Evolutionary conservation across 2,329 filamentous ascomycete species (phyloP), one percentile per base, ranked within the genome.

Genomic region (Cladosporium oxysporum): DNA sequence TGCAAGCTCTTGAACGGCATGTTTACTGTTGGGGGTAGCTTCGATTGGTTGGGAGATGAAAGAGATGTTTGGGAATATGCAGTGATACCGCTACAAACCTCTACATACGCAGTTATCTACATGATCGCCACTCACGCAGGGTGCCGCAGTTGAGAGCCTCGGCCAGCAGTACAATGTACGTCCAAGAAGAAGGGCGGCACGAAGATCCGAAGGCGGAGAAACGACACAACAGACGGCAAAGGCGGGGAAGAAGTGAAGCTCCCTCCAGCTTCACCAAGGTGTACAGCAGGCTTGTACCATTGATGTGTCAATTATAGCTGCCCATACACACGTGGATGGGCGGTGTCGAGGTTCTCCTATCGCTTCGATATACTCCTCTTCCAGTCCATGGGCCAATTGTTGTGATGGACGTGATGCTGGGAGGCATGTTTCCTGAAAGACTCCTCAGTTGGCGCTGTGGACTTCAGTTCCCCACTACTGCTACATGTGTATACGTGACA

Each of bases 1-100:
- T 72, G 70, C 29, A 70, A 64, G 66, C 68, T 70, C 58, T 70
- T 68, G 66, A 71, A 73, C 33, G 70, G 70, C 71, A 72, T 73
- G 3, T 10, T 62, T 18, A 37, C 31, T 47, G 57, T 47, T 28
- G 7, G 1, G 0, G 3, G 7, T 26, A 28, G n/a, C n/a, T 47
- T 55, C 10, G 12, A n/a, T 29, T 12, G 28, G 16, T 33, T 10
- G 6, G 8, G 2, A 2, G 12, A n/a, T n/a, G 52, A n/a, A 21
- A 16, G 29, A 12, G 16, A 55, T 6, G n/a, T 21, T 23, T 33
- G 28, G 7, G 10, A 55, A 33, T 18, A 33, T 33, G 52, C 29
- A 31, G 29, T 14, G 52, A 55, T 33, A 55, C 52, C 28, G 18
- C 28, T 2, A 31, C 31, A 31, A n/a, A 55, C 52, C 26, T 41